Evolutionary conservation across 805 yeast species (phyloP).

Genomic region (Komagataella phaffii): DNA sequence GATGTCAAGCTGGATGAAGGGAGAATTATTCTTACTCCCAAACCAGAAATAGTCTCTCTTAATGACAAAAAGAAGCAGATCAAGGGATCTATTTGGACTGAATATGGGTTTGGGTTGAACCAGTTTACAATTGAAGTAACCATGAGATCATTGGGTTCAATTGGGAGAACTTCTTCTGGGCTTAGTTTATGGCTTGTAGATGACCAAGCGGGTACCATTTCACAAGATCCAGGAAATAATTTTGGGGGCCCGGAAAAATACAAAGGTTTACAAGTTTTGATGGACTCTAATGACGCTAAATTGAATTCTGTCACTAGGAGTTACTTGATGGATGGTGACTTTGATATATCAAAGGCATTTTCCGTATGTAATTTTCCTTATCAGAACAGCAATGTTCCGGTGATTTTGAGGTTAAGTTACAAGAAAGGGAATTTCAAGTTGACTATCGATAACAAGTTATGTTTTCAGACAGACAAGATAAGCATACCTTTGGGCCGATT

Average conservation of each 20-base stretch:
- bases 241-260: constrained; percentile 45
- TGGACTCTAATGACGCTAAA: constrained; percentile 33
- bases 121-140: constrained; percentile 40
- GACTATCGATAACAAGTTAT: constrained; percentile 60
- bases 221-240: constrained; percentile 18
- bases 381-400: constrained; percentile 60
- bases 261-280: constrained; percentile 51
- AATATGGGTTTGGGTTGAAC: constrained; percentile 13
- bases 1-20: constrained; percentile 33
- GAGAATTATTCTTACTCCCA: constrained; percentile 37
- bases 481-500: constrained; percentile 24
- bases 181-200: constrained; percentile 43
- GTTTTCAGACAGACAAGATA: constrained; percentile 51
- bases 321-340: constrained; percentile 45
- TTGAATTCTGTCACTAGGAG: constrained; percentile 41
- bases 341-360: constrained; percentile 19
- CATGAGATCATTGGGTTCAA: constrained; percentile 44
- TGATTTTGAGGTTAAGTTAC: constrained; percentile 53
- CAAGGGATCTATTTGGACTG: constrained; percentile 33
- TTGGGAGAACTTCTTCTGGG: constrained; percentile 40
- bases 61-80: constrained; percentile 12
- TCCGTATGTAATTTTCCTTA: constrained; percentile 47
- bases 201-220: constrained; percentile 5
- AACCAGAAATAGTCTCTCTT: constrained; percentile 11
- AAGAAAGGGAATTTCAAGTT: constrained; percentile 37